phyloP scores from a whole-genome alignment of 2,329 filamentous ascomycete genomes.

The Drechslerella coelobrocha region DNA sequence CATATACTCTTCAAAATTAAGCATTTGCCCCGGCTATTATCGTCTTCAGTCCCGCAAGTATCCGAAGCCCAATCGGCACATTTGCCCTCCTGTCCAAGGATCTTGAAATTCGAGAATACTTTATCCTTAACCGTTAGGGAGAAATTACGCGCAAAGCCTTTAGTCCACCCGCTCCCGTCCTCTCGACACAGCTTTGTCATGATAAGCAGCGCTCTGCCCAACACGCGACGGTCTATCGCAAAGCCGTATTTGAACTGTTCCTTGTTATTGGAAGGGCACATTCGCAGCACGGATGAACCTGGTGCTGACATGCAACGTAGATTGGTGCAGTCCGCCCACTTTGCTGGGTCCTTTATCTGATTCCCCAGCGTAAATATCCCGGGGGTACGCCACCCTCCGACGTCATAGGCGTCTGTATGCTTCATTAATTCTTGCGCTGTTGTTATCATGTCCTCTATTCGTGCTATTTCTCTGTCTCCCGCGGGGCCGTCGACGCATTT shows the following conservation, averaged over 20 bases:
- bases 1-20: conserved; percentile 14
- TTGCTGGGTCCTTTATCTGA: background rate
- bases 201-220: background rate
- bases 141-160: background rate
- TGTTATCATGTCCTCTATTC: background rate
- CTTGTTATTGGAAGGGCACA: background rate
- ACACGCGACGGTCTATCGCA: background rate
- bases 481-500: no score
- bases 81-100: background rate
- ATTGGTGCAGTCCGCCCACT: conserved; percentile 18
- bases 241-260: conserved; percentile 17
- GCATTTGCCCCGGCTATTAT: conserved; percentile 26
- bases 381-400: conserved; percentile 20
- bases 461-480: no score
- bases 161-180: background rate
- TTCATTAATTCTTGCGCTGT: background rate
- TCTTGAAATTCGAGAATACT: background rate
- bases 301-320: conserved; percentile 12
- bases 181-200: background rate
- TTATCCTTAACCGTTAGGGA: background rate
- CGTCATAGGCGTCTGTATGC: conserved; percentile 1
- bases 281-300: background rate
- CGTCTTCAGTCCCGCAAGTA: conserved; percentile 19
- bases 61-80: background rate
- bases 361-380: conserved; percentile 29